Evolutionary conservation across 306 rosid genomes (phyloP).

Genomic region (Casuarina glauca): DNA sequence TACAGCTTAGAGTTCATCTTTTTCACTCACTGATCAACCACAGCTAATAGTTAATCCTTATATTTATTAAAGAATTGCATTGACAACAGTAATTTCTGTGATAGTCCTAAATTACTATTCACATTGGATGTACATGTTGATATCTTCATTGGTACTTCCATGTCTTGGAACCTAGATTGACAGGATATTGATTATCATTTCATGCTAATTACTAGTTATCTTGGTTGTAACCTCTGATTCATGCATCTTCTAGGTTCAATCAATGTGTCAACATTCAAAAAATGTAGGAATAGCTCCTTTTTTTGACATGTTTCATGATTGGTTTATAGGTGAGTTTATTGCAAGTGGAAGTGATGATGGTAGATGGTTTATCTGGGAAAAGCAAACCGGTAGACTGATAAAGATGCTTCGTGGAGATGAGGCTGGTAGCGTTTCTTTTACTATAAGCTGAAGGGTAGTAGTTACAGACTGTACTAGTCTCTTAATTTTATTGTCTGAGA

Average conservation of each 20-base stretch:
- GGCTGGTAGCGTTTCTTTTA: slow-evolving; percentile 58
- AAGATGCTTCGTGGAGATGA: slow-evolving; percentile 87
- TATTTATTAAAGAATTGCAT: neutral
- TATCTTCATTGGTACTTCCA: neutral
- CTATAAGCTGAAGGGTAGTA: neutral
- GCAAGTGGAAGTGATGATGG: slow-evolving; percentile 99
- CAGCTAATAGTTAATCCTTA: too few species aligned
- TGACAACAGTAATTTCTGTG: neutral
- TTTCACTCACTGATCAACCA: too few species aligned
- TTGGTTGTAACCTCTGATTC: slow-evolving; percentile 10
- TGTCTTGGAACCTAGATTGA: neutral
- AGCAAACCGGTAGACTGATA: slow-evolving; percentile 80
- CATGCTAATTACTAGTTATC: neutral
- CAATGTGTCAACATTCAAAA: slow-evolving; percentile 8
- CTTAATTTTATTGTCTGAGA: slow-evolving; percentile 16
- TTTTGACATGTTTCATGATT: slow-evolving; percentile 20
- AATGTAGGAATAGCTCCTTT: slow-evolving; percentile 5
- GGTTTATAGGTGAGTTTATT: slow-evolving; percentile 73
- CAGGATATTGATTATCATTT: neutral
- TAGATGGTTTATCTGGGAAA: slow-evolving; percentile 98
- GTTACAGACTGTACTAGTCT: slow-evolving; percentile 17
- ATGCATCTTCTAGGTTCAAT: neutral
- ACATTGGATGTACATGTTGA: neutral
- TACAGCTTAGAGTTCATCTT: neutral
- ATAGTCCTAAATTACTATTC: neutral